Conservation (phyloP, 805 yeast genomes). For the Yamadazyma phyllophila region DNA sequence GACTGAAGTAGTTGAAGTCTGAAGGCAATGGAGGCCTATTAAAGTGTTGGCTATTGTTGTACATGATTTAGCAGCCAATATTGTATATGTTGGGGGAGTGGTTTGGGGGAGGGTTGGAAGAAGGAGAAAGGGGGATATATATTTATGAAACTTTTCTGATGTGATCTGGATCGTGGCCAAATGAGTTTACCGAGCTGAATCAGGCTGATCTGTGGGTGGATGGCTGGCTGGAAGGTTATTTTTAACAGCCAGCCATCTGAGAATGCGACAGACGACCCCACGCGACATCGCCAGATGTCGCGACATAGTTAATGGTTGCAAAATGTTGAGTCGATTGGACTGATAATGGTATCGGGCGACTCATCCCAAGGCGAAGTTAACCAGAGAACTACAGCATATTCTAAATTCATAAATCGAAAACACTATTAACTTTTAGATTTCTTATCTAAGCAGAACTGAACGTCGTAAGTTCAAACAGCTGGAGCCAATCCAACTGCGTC, state of each 20-base stretch:
- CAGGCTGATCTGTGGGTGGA: background rate
- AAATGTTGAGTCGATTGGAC: too few relatives aligned
- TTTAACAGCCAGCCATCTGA: conserved; percentile 3
- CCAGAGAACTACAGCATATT: too few relatives aligned
- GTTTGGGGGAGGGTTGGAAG: background rate
- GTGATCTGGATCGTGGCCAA: background rate
- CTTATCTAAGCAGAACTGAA: background rate
- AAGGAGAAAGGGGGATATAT: background rate
- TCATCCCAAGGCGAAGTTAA: too few relatives aligned
- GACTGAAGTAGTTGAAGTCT: background rate
- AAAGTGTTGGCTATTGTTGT: conserved; percentile 1
- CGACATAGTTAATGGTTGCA: background rate
- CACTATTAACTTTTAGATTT: conserved; percentile 3
- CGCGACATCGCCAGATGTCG: background rate
- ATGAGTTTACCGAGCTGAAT: background rate
- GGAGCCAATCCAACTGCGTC: conserved; percentile 93
- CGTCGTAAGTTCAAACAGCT: conserved; percentile 34
- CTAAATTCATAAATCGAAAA: background rate
- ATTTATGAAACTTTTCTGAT: background rate
- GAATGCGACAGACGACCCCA: too few relatives aligned
- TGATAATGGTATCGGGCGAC: too few relatives aligned
- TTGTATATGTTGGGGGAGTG: background rate
- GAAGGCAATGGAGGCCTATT: conserved; percentile 7
- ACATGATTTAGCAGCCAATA: conserved; percentile 5
- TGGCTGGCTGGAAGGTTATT: conserved; percentile 3